Base-by-base conservation (phyloP, 148 eudicot genomes). In the Vaccinium vitisidaea region DNA sequence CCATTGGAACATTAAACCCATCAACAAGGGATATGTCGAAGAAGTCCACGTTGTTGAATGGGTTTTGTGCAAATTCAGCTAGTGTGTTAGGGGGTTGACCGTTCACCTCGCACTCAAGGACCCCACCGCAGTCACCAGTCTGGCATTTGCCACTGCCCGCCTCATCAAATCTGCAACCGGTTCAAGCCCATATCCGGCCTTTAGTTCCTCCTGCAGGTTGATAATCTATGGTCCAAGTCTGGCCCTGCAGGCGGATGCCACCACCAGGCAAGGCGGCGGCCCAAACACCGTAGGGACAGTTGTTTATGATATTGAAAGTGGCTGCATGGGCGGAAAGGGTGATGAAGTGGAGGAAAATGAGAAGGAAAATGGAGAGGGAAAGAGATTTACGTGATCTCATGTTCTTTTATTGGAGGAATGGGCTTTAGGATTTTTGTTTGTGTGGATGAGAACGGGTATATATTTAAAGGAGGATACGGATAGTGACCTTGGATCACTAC, bases 121-220 rank as follows among this genome's bases (percentile, higher is more conserved):
- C 70, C 0, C 93, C 92, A 4, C 85, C 85, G 53, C 95, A 93
- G 69, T 89, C 94, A 1, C 94, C 94, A 0, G 93, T 92, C 30
- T 83, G 67, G 49, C 95, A 93, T 2, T 32, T 58, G 23, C 92
- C 92, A 0, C 56, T 63, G 1, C 92, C 92, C 0, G 75, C 21
- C 1, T 69, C 89, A 71, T 91, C 88, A 18, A 82, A 84, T n/a
- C 27, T 88, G 88, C 93, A 93, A 0, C 83, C 81, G 2, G 96
- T 93, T 0, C 94, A 88, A 59, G 80, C 88, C 95, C 95, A 92
- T 2, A 93, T 86, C 9, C 93, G 91, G 25, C 86, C 92, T 56
- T 23, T 25, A 2, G 92, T 10, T 65, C 30, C 23, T 12, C 30
- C 30, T 27, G 1, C 9, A 23, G 70, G 70, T n/a, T 2, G 39